Evolutionary conservation across 352 stramenopile genomes (phyloP), one percentile per base, ranked within the genome.

Genomic region (Globisporangium abappressorium): DNA sequence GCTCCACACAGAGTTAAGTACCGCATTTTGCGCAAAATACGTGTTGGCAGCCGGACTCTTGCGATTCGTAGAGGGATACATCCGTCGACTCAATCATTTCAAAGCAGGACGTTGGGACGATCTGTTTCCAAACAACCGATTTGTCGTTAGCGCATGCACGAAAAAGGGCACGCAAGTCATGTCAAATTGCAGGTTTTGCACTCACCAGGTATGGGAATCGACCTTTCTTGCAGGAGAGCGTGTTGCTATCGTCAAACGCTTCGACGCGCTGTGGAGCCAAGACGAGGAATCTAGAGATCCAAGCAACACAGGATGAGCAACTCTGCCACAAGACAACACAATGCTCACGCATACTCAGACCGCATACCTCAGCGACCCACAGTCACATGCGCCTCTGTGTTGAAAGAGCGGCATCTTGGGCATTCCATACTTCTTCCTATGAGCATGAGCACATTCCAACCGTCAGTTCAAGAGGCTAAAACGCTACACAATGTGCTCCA

Each of bases 241-340:
- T 81, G 63, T 93, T 92, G 77, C 84, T 93, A 62, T 94, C 86
- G 64, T 94, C 86, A 57, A 92, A 94, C 3, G 84, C 86, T 20
- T 91, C 85, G n/a, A 92, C 80, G 46, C 78, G 76, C 71, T 89
- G 91, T 3, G 86, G 84, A 4, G 86, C 86, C 18, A 94, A 68
- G 15, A 93, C 68, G 65, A 90, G 78, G 67, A 94, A 93, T 68
- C 85, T 93, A 70, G 22, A 11, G 7, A 38, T 57, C 15, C 28
- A 6, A 69, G 6, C 12, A 33, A 33, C 58, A 54, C 57, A 57
- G 60, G 24, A 7, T 74, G 55, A 70, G 61, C 3, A n/a, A 12
- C 18, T 15, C 34, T n/a, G 18, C 5, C 30, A 26, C 49, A 24
- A 20, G 8, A 34, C 57, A 51, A 18, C 2, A 14, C 2, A 55